Conservation (phyloP, 2,329 filamentous ascomycete genomes). For the Beauveria sp. region DNA sequence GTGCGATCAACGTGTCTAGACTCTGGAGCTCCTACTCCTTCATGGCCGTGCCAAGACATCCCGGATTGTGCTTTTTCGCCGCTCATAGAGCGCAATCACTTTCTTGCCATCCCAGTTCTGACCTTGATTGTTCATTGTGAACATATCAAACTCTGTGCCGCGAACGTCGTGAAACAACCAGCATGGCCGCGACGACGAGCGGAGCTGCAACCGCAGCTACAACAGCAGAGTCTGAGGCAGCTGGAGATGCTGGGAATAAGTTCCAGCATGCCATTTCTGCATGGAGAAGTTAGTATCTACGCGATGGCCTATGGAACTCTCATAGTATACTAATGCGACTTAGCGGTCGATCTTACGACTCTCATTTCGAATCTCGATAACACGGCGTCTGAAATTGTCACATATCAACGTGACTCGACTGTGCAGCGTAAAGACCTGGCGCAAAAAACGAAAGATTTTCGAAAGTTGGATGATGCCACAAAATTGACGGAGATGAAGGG, state of each 20-base stretch:
- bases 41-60: neutral
- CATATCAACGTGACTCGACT: slow-evolving; percentile 89
- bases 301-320: neutral
- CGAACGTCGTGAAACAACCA: neutral
- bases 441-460: slow-evolving; percentile 98
- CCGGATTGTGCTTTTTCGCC: neutral
- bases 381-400: slow-evolving; percentile 89
- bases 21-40: neutral
- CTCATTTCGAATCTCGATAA: slow-evolving; percentile 82
- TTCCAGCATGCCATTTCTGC: slow-evolving; percentile 94
- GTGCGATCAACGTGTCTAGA: slow-evolving; percentile 8
- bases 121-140: neutral
- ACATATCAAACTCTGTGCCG: neutral
- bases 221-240: slow-evolving; percentile 18
- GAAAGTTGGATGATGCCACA: slow-evolving; percentile 80
- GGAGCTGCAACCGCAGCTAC: slow-evolving; percentile 21
- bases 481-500: slow-evolving; percentile 87
- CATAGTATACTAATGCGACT: slow-evolving; percentile 2
- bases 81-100: neutral
- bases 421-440: slow-evolving; percentile 93
- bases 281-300: slow-evolving; percentile 68
- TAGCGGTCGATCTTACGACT: slow-evolving; percentile 79
- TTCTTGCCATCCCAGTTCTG: neutral
- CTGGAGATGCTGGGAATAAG: slow-evolving; percentile 66
- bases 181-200: slow-evolving; percentile 21